These are phyloP conservation scores for Candida montana DNA, from an alignment of 805 yeast genomes.

Conservation along the genomic window DNA sequence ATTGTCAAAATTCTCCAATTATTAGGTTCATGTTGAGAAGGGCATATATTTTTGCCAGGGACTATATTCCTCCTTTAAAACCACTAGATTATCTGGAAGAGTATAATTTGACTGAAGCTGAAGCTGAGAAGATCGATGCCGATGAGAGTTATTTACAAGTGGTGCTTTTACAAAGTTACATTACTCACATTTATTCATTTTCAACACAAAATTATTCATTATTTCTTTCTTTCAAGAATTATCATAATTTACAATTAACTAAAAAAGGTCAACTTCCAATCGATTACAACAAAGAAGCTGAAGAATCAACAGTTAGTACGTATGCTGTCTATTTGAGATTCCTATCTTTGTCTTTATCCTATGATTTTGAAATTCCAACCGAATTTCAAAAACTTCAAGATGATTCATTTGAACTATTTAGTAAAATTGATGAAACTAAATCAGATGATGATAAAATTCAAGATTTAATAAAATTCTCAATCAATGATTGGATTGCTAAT, in stretches of 20 bases:
- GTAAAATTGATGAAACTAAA: conserved; percentile 26
- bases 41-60: conserved; percentile 57
- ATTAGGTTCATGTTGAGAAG: conserved; percentile 50
- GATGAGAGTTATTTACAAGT: conserved; percentile 63
- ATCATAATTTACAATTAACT: conserved; percentile 12
- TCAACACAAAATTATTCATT: conserved; percentile 26
- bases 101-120: conserved; percentile 26
- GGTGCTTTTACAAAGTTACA: conserved; percentile 54
- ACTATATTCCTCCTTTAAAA: conserved; percentile 42
- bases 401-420: conserved; percentile 39
- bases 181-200: conserved; percentile 47
- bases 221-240: conserved; percentile 28
- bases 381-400: conserved; percentile 31
- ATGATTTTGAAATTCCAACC: conserved; percentile 55
- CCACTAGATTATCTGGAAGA: conserved; percentile 35
- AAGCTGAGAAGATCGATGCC: conserved; percentile 36
- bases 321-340: conserved; percentile 34
- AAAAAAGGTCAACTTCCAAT: conserved; percentile 11
- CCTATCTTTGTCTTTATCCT: conserved; percentile 51
- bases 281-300: conserved; percentile 8
- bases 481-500: conserved; percentile 29
- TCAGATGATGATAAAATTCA: conserved; percentile 31
- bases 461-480: conserved; percentile 32
- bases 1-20: conserved; percentile 31
- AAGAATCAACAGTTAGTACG: conserved; percentile 24